Base-by-base conservation (phyloP, 805 yeast species). In the Diddensiella caesifluorescens region DNA sequence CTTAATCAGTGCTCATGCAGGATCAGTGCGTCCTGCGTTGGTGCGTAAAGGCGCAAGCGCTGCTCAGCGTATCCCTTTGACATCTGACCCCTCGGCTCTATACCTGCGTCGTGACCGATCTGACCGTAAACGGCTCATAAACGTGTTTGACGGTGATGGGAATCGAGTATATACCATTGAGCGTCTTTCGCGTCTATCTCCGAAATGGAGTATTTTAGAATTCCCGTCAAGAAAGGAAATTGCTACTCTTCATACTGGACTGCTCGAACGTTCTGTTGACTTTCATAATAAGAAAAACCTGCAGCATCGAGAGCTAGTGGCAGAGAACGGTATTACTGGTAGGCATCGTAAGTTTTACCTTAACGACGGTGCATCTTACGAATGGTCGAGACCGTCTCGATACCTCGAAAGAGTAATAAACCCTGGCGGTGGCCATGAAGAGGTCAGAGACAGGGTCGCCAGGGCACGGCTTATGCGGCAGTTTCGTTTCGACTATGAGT, bases 401-500 rank as follows among this genome's bases (percentile, higher is more conserved):
- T 71, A 53, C 49, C 63, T 79, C 41, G 82, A 77, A 53, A 65
- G 67, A 38, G 65, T 77, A 34, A 56, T 66, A 29, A 78, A 77
- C 53, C 79, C 78, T 4, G 71, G 71, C 27, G 80, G 79, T 10
- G 71, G 70, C n/a, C 69, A 61, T 42, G 80, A 76, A 53, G 83
- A 77, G 55, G 53, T 57, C 18, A 69, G 79, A 40, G 68, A 68
- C 41, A 62, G 80, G 48, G 68, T 78, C 7, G 83, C 79, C 25
- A 67, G 66, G 43, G 82, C 73, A 4, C 65, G 74, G 47, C 66
- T 73, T 39, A 67, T 78, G 74, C 67, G 83, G 53, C 78, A 73
- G 52, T 71, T 75, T 64, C 68, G 70, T 50, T 68, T 77, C 49
- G 83, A 79, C 56, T 79, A 72, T 60, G 83, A 78, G 58, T 48